Conservation (phyloP, 2,329 filamentous ascomycete genomes). For the Claviceps paspali region DNA sequence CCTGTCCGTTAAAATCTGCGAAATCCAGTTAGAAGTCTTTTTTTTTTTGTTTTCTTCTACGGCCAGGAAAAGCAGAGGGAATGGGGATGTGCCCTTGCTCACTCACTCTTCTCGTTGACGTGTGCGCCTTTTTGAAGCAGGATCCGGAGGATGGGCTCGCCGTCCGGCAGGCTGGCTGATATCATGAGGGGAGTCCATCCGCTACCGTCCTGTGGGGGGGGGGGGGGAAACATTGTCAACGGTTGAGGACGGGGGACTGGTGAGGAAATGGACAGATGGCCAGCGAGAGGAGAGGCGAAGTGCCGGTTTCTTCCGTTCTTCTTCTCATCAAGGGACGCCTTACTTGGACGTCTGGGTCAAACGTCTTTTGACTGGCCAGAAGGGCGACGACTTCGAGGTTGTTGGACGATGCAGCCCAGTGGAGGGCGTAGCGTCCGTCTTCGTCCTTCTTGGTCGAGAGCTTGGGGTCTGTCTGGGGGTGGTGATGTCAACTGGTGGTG, state of each 20-base stretch:
- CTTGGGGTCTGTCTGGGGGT: slow-evolving; percentile 69
- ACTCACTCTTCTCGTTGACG: slow-evolving; percentile 54
- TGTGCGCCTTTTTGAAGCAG: slow-evolving; percentile 57
- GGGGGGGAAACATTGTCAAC: background rate
- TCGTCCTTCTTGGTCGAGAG: slow-evolving; percentile 59
- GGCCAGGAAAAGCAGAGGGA: background rate
- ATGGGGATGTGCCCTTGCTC: background rate
- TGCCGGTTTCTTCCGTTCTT: background rate
- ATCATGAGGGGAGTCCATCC: slow-evolving; percentile 84
- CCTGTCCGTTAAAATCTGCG: slow-evolving; percentile 42
- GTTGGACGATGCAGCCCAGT: slow-evolving; percentile 87
- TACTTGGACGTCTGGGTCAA: slow-evolving; percentile 74
- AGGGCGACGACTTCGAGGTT: slow-evolving; percentile 58
- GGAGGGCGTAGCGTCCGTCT: slow-evolving; percentile 78
- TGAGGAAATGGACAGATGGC: no score
- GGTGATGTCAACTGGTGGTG: no score
- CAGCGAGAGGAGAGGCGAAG: no score
- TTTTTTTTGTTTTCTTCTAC: no score
- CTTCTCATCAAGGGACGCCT: no score
- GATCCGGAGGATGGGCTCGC: slow-evolving; percentile 51
- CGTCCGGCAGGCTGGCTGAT: slow-evolving; percentile 57
- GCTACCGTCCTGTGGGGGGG: slow-evolving; percentile 53
- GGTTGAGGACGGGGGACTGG: no score
- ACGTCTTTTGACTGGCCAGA: slow-evolving; percentile 53
- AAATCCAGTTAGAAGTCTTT: background rate